Conservation (phyloP, 495 filamentous ascomycete species). For the Penicillium mononematosum region DNA sequence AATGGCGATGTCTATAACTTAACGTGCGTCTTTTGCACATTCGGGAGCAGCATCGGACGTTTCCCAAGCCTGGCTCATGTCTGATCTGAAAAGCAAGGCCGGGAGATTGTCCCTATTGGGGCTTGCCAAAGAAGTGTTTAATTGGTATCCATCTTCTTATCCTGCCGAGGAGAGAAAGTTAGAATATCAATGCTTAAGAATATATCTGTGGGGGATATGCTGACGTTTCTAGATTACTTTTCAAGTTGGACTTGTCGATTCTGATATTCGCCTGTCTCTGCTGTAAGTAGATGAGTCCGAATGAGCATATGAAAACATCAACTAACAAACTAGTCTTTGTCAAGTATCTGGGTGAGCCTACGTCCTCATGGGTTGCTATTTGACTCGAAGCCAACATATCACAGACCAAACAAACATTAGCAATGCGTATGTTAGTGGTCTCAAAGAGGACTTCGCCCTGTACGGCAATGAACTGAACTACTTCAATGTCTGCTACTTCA, state of each 20-base stretch:
- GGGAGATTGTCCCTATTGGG: constrained; percentile 23
- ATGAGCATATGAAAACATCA: not conserved
- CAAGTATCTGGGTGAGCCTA: constrained; percentile 33
- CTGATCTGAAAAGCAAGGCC: constrained; percentile 21
- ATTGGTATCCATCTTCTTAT: constrained; percentile 48
- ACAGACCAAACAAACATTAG: constrained; percentile 48
- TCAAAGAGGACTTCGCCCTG: constrained; percentile 60
- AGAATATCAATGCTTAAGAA: constrained; percentile 2
- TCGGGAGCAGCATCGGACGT: not conserved
- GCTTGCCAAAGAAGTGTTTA: constrained; percentile 48
- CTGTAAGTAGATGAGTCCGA: constrained; percentile 29
- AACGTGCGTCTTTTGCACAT: not conserved
- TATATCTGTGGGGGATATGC: not conserved
- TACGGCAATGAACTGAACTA: constrained; percentile 54
- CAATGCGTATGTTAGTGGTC: constrained; percentile 56
- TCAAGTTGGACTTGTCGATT: constrained; percentile 35
- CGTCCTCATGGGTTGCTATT: not conserved
- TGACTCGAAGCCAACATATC: not conserved
- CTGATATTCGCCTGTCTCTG: constrained; percentile 40
- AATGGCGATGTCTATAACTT: not conserved
- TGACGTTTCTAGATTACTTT: constrained; percentile 26
- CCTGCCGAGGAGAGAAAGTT: constrained; percentile 43
- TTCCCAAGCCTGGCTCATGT: constrained; percentile 17
- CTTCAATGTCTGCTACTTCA: constrained; percentile 41
- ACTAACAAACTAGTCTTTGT: constrained; percentile 33